These are phyloP conservation scores for Monosporascus sp. DNA, from an alignment of 2,329 filamentous ascomycete species.

Conservation along the genomic window DNA sequence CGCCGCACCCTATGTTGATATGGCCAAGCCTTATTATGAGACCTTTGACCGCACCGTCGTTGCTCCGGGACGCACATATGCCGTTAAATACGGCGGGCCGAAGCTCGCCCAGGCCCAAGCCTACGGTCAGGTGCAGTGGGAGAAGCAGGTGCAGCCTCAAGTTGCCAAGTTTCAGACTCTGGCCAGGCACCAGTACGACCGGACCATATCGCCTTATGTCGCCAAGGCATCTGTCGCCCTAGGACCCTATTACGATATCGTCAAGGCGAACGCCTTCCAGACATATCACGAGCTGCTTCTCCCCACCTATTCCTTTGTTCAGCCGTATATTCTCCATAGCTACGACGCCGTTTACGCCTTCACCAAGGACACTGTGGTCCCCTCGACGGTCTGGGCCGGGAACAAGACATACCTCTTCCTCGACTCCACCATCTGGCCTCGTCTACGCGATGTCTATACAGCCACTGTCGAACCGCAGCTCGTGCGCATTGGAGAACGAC, in stretches of 20 bases:
- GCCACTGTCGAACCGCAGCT: conserved; percentile 96
- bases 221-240: conserved; percentile 51
- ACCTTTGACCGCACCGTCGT: conserved; percentile 59
- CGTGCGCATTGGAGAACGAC: conserved; percentile 81
- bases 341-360: conserved; percentile 65
- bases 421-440: conserved; percentile 73
- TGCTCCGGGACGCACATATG: conserved; percentile 60
- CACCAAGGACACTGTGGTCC: conserved; percentile 63
- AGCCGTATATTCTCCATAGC: conserved; percentile 66
- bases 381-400: conserved; percentile 66
- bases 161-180: conserved; percentile 58
- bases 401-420: conserved; percentile 65
- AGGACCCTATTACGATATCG: conserved; percentile 67
- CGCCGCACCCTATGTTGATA: conserved; percentile 74
- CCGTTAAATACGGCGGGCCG: conserved; percentile 70
- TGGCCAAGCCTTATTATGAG: conserved; percentile 69
- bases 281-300: conserved; percentile 68
- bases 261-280: conserved; percentile 56
- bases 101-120: conserved; percentile 60
- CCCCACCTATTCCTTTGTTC: conserved; percentile 67
- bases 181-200: conserved; percentile 61
- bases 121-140: conserved; percentile 70
- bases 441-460: conserved; percentile 71
- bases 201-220: conserved; percentile 68
- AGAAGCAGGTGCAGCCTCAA: conserved; percentile 70